Conservation (phyloP, 140 eudicot species). For the Bidens hawaiensis region DNA sequence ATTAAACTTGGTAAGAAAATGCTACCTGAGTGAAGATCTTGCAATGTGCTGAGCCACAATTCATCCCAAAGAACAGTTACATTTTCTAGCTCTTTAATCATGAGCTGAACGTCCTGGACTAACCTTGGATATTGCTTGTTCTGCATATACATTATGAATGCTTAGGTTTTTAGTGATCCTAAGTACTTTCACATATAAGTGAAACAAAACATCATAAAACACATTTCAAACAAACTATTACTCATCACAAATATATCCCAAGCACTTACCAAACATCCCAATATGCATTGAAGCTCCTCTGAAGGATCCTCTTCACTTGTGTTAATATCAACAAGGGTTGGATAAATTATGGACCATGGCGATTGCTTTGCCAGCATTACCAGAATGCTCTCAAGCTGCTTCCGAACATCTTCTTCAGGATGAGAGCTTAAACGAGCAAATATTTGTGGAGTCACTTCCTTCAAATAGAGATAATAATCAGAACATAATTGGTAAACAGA, state of each 20-base stretch:
- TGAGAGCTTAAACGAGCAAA: constrained; percentile 97
- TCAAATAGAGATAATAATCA: constrained; percentile 36
- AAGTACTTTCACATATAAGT: constrained; percentile 12
- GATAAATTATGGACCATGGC: constrained; percentile 95
- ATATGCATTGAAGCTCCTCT: constrained; percentile 77
- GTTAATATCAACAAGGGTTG: constrained; percentile 90
- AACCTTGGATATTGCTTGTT: constrained; percentile 81
- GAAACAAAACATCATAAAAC: not conserved
- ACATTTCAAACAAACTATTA: constrained; percentile 9
- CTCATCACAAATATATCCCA: constrained; percentile 5
- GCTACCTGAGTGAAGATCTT: constrained; percentile 97
- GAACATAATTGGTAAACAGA: constrained; percentile 12
- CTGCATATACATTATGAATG: constrained; percentile 48
- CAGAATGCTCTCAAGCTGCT: constrained; percentile 74
- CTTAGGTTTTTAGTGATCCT: constrained; percentile 13
- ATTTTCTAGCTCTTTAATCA: constrained; percentile 91
- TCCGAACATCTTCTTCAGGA: constrained; percentile 87
- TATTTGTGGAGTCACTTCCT: constrained; percentile 95
- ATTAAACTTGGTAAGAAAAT: constrained; percentile 2
- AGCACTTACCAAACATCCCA: constrained; percentile 74
- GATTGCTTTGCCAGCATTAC: constrained; percentile 85
- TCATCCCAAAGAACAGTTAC: constrained; percentile 99
- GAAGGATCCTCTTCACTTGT: constrained; percentile 70
- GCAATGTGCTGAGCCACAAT: constrained; percentile 97
- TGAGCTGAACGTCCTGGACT: constrained; percentile 86